Evolutionary conservation across 805 yeast species (phyloP).

Genomic region (Wickerhamiella azymoides): DNA sequence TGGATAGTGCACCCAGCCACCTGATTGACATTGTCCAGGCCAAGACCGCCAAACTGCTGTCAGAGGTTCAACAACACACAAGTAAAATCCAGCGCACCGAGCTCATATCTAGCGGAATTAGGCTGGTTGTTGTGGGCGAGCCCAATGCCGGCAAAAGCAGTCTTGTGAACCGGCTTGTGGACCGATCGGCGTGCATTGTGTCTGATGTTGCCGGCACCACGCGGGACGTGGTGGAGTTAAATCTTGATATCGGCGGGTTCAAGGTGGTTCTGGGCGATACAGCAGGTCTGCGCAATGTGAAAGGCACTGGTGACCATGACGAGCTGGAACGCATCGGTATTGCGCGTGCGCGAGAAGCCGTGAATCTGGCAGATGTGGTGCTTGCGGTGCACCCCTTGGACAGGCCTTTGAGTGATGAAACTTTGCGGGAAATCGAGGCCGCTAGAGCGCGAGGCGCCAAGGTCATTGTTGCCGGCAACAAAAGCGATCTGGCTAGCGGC

Average conservation of each 20-base stretch:
- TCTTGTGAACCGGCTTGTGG: slow-evolving; percentile 57
- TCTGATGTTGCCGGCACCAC: slow-evolving; percentile 91
- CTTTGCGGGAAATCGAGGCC: slow-evolving; percentile 12
- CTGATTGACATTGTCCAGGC: neutral
- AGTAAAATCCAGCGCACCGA: slow-evolving; percentile 23
- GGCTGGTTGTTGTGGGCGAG: slow-evolving; percentile 65
- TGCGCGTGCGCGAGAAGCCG: slow-evolving; percentile 49
- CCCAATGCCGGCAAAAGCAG: slow-evolving; percentile 97
- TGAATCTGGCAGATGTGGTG: slow-evolving; percentile 50
- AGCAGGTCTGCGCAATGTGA: slow-evolving; percentile 58
- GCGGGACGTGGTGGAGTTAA: slow-evolving; percentile 71
- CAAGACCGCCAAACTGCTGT: neutral
- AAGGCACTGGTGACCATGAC: slow-evolving; percentile 25
- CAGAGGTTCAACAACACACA: neutral
- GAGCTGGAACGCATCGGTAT: slow-evolving; percentile 70
- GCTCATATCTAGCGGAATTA: slow-evolving; percentile 57
- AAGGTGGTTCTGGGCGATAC: slow-evolving; percentile 82
- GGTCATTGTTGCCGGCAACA: slow-evolving; percentile 24
- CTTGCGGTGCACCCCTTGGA: slow-evolving; percentile 44
- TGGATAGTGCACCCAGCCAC: slow-evolving; percentile 28
- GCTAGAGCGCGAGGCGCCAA: slow-evolving; percentile 12
- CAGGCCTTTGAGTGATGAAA: slow-evolving; percentile 7
- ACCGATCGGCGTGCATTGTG: slow-evolving; percentile 78
- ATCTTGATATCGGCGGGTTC: slow-evolving; percentile 68
- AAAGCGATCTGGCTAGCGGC: slow-evolving; percentile 20